Evolutionary conservation across 225 moss, liverwort and hornwort species (phyloP).

Genomic region (Pleurozium schreberi): DNA sequence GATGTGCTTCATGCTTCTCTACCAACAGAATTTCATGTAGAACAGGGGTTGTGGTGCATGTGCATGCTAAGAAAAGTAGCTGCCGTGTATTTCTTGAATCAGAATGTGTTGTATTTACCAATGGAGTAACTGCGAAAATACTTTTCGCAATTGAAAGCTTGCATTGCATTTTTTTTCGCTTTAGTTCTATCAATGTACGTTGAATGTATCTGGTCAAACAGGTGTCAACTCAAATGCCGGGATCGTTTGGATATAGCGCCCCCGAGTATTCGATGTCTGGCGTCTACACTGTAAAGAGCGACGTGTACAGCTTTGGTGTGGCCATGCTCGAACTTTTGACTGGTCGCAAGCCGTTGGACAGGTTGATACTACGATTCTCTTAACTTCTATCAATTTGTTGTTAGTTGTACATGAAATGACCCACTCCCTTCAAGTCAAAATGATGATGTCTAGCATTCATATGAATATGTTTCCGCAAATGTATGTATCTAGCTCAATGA

Average conservation of each 20-base stretch:
- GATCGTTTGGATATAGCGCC: conserved; percentile 76
- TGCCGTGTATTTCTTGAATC: background rate
- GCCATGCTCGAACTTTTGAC: conserved; percentile 84
- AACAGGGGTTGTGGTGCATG: background rate
- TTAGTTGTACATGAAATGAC: background rate
- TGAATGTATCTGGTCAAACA: background rate
- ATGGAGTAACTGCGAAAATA: background rate
- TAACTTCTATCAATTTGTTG: background rate
- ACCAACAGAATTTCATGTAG: background rate
- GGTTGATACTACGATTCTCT: conserved; percentile 8
- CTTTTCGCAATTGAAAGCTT: background rate
- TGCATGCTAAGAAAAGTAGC: background rate
- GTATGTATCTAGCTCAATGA: background rate
- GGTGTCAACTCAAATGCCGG: conserved; percentile 71
- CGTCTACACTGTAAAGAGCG: conserved; percentile 61
- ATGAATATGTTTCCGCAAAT: background rate
- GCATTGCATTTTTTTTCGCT: background rate
- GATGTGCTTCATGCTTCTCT: background rate
- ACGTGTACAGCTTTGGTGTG: conserved; percentile 78
- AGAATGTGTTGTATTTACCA: background rate
- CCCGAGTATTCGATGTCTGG: conserved; percentile 77
- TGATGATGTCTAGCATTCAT: background rate
- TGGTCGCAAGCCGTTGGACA: conserved; percentile 70
- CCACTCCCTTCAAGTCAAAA: background rate
- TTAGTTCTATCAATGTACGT: background rate